Evolutionary conservation across 768 basidiomycete genomes (phyloP), one percentile per base, ranked within the genome.

Genomic region (Podaxis carcinomalis): DNA sequence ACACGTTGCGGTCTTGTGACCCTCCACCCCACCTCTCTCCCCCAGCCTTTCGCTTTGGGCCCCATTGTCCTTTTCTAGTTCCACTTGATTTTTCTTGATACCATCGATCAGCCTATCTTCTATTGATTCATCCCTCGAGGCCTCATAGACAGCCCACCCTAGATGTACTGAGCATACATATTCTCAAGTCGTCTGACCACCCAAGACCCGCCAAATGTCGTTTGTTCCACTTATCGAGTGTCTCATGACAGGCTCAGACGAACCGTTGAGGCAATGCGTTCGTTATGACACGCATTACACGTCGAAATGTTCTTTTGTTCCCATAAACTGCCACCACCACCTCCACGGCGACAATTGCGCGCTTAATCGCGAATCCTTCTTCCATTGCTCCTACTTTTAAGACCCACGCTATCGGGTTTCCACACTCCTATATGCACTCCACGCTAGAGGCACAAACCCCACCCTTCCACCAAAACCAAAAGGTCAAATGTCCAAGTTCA

Each of bases 1-100:
- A 61, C 59, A 55, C 59, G 59, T 55, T 54, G 53, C 46, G 47
- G 52, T 54, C 59, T 49, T 61, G 59, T 61, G 59, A 61, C 59
- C 52, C 4, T 54, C 21, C 39, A 40, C 57, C 13, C 50, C 37
- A 21, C 19, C 16, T 51, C 37, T 59, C 35, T 47, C 37, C 19
- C 32, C 49, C 2, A 37, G 21, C 44, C 37, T 44, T 27, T 42
- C 51, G 35, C 59, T 25, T 53, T 53, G 59, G 59, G 51, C 44
- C 39, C 27, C 47, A 13, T 14, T 60, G n/a, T 53, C 59, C 59
- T 49, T 61, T 57, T 47, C 52, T 21, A 54, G 53, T 14, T 39
- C 40, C 46, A 16, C 46, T 49, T 28, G 42, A 60, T 32, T 52
- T 53, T 53, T 32, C 32, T 40, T 60, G 59, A 60, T 61, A 49